Conservation (phyloP, 495 filamentous ascomycete genomes). For the Tuber aestivum region DNA sequence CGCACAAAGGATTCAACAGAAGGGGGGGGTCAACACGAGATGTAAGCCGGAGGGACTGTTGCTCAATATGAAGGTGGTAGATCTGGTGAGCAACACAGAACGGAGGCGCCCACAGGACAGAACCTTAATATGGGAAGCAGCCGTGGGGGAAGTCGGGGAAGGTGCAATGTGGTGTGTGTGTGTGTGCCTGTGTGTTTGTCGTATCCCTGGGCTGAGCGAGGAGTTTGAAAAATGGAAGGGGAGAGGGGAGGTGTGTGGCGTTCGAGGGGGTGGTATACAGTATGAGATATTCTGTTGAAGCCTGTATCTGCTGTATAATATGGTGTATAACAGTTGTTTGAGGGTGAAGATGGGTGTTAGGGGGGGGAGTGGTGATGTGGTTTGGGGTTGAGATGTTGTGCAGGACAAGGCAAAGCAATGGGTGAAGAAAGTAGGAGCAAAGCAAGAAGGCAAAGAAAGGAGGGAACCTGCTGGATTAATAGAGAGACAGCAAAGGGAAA, state of each 20-base stretch:
- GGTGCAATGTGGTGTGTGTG: slow-evolving; percentile 25
- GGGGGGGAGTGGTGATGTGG: neutral
- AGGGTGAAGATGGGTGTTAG: neutral
- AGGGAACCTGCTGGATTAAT: neutral
- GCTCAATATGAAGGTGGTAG: slow-evolving; percentile 32
- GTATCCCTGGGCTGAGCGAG: neutral
- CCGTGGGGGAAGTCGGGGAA: slow-evolving; percentile 23
- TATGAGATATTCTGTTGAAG: neutral
- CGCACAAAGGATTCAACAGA: slow-evolving; percentile 15
- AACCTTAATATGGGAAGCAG: slow-evolving; percentile 15
- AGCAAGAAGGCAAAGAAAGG: neutral
- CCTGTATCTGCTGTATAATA: neutral
- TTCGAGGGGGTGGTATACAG: slow-evolving; percentile 2
- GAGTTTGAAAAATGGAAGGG: neutral
- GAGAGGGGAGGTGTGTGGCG: neutral
- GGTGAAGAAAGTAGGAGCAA: neutral
- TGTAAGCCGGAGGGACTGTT: slow-evolving; percentile 23
- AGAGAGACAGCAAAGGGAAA: neutral
- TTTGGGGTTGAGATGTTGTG: slow-evolving; percentile 1
- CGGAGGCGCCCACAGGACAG: slow-evolving; percentile 33
- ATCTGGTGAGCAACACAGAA: slow-evolving; percentile 27
- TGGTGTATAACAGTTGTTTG: neutral
- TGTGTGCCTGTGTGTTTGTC: neutral
- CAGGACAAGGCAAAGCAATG: neutral
- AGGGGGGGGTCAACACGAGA: slow-evolving; percentile 22